Conservation (phyloP, 768 basidiomycete genomes). For the Neoboletus brunneissimus region DNA sequence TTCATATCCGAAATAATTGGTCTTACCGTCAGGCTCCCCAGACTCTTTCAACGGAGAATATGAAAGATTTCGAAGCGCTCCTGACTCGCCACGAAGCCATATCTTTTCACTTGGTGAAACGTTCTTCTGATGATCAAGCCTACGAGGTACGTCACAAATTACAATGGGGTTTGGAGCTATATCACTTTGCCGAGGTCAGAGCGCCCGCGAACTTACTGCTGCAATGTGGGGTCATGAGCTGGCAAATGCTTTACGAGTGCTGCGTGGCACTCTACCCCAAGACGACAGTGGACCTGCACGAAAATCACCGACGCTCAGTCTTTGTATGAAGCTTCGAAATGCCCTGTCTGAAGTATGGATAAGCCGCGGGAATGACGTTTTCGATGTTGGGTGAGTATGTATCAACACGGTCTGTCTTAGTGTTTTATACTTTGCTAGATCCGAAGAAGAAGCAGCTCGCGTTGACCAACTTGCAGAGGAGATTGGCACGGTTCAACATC, state of each 20-base stretch:
- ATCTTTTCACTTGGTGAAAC: slow-evolving; percentile 62
- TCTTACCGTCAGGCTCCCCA: slow-evolving; percentile 22
- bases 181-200: slow-evolving; percentile 37
- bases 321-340: slow-evolving; percentile 57
- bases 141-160: slow-evolving; percentile 57
- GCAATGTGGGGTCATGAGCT: slow-evolving; percentile 83
- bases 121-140: slow-evolving; percentile 75
- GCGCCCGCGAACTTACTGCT: slow-evolving; percentile 77
- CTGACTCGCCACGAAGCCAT: slow-evolving; percentile 64
- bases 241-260: slow-evolving; percentile 61
- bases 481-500: slow-evolving; percentile 70
- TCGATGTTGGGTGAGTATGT: slow-evolving; percentile 68
- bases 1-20: background rate
- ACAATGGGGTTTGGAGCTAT: background rate
- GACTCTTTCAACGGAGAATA: slow-evolving; percentile 52
- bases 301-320: slow-evolving; percentile 23
- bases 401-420: background rate
- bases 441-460: slow-evolving; percentile 66
- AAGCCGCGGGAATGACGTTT: slow-evolving; percentile 65
- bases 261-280: slow-evolving; percentile 49
- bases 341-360: slow-evolving; percentile 76
- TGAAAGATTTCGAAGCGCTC: slow-evolving; percentile 55
- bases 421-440: slow-evolving; percentile 38
- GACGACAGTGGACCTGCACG: slow-evolving; percentile 30
- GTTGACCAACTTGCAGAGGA: slow-evolving; percentile 72